Base-by-base conservation (phyloP, 2,329 filamentous ascomycete genomes). In the Daldinia eschscholtzii region DNA sequence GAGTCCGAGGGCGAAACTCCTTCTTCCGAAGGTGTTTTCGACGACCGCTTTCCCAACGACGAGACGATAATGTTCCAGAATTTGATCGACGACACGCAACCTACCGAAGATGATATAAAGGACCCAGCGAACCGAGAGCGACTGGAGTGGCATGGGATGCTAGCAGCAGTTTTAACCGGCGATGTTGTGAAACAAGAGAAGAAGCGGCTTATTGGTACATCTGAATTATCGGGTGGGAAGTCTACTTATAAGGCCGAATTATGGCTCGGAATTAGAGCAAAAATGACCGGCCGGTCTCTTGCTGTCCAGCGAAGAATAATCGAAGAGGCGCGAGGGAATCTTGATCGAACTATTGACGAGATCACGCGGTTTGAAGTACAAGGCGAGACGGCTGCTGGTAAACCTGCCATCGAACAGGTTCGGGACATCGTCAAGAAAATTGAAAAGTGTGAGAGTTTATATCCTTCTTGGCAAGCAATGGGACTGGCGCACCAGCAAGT, bases 131-230 rank as follows among this genome's bases (percentile, higher is more conserved):
- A 94, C 77, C 88, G 94, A 68, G 96, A 98, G 80, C 87, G 95
- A 50, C 84, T 99, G 26, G 96, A 99, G 81, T 99, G 96, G 96
- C 94, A 99, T 81, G 93, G 93, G 2, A 99, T 99, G 96, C 83
- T 99, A 64, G 93, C 95, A 67, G 97, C 95, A 13, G 96, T 99
- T 3, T 83, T 99, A 73, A 98, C 94, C 0, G 96, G 96, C 72
- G 96, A 99, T 79, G 96, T 99, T 7, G 95, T 99, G 65, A 93
- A 93, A 76, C 96, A 99, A 80, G 96, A 99, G 82, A 99, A 99
- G 85, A 97, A 97, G 80, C 90, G 96, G 50, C 81, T 99, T 76
- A 96, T 97, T 73, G 94, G 93, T 52, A 91, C 93, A 3, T 84
- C 86, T 12, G 89, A 91, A 60, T 84, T 86, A 72, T 83, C 86